Evolutionary conservation across 441 rosid genomes (phyloP).

Genomic region (Syzygium malaccense): DNA sequence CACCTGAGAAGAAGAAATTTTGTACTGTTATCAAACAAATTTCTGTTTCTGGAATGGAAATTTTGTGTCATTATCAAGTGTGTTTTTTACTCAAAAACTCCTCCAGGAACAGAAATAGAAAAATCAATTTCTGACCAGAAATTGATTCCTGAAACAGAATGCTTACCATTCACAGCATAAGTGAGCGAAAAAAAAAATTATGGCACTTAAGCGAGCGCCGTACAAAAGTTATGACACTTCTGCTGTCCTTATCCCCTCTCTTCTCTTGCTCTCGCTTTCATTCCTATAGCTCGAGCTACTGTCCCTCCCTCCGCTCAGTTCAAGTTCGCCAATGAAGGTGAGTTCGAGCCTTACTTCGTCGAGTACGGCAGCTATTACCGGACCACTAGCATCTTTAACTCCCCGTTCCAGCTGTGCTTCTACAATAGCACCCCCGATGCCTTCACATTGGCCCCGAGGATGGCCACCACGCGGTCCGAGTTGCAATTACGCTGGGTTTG

Average conservation of each 20-base stretch:
- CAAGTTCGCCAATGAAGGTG: constrained; percentile 27
- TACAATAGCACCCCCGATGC: constrained; percentile 45
- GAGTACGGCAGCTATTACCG: constrained; percentile 43
- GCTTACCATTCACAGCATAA: no score
- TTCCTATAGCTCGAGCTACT: constrained; percentile 8
- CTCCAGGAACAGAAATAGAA: no score
- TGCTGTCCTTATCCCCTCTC: neutral
- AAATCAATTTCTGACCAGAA: no score
- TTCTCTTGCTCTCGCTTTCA: neutral
- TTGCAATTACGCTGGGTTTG: constrained; percentile 7
- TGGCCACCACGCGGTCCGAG: constrained; percentile 15
- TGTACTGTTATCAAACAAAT: no score
- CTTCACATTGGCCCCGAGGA: constrained; percentile 26
- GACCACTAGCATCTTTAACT: neutral
- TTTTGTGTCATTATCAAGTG: no score
- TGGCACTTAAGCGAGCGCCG: no score
- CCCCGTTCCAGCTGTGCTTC: constrained; percentile 34
- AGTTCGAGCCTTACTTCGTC: constrained; percentile 22
- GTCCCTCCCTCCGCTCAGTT: constrained; percentile 23
- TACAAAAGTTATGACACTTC: no score
- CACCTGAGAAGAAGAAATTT: no score
- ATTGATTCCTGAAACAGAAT: no score
- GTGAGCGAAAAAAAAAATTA: no score
- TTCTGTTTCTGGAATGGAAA: no score
- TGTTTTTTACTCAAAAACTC: no score